Evolutionary conservation across 768 basidiomycete genomes (phyloP), one percentile per base, ranked within the genome.

Genomic region (Punctularia strigosozonata): DNA sequence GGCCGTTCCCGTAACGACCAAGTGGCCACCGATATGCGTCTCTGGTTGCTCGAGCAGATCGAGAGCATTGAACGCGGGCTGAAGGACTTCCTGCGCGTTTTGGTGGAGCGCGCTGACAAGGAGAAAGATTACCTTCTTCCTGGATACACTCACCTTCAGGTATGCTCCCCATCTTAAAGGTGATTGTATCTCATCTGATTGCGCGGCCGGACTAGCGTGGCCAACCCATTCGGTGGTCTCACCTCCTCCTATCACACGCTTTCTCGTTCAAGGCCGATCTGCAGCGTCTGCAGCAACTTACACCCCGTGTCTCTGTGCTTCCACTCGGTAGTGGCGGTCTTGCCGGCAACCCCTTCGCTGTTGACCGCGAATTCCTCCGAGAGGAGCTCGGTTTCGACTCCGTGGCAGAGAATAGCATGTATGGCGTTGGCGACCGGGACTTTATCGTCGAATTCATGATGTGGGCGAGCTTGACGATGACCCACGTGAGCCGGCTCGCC

Each of bases 151-250:
- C 95, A 99, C 63, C 69, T 99, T 26, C 92, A 97, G 73, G 92
- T 88, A 51, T 36, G 64, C 47, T 24, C n/a, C 17, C 41, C 30
- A 12, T n/a, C n/a, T n/a, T 23, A 7, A 26, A 12, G 15, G 15
- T 31, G 33, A 25, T 22, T n/a, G 8, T 18, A 15, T 14, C 31
- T 26, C 17, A 28, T 43, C 38, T 15, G 18, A 15, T 17, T 24
- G 12, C n/a, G 31, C 25, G 21, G 21, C 10, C 25, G 39, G 15
- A 19, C 17, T 48, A 99, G 94, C 84, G 95, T 26, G 95, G 83
- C 15, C 92, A 97, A 70, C 95, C 95, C 25, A 94, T 99, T 54
- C 80, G 95, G 45, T 99, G 95, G 95, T 92, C 95, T 1, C 95
- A 99, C 61, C 75, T 95, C 38, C 70, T 99, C 32, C 75, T 98